Evolutionary conservation across 2,329 filamentous ascomycete genomes (phyloP).

Genomic region (Trichophyton rubrum): DNA sequence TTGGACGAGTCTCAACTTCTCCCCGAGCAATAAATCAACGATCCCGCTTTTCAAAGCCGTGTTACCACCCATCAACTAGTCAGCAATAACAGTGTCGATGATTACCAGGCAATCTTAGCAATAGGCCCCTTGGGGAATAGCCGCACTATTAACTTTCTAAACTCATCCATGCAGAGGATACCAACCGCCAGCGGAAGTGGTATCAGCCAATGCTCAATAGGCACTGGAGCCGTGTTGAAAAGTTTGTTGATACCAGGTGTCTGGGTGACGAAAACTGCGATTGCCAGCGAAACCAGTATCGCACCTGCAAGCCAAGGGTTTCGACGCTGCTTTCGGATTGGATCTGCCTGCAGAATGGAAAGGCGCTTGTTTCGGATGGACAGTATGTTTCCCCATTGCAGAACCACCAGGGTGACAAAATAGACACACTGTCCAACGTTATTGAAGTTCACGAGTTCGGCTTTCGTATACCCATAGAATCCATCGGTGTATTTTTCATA

Average conservation of each 20-base stretch:
- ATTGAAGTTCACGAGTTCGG: slow-evolving; percentile 43
- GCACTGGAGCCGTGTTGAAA: slow-evolving; percentile 51
- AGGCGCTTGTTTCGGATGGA: slow-evolving; percentile 53
- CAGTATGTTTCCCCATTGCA: slow-evolving; percentile 61
- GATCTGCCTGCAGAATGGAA: slow-evolving; percentile 57
- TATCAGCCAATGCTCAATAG: slow-evolving; percentile 64
- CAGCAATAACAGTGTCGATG: neutral
- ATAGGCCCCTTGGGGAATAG: slow-evolving; percentile 46
- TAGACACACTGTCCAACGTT: slow-evolving; percentile 63
- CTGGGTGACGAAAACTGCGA: slow-evolving; percentile 45
- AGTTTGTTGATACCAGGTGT: slow-evolving; percentile 51
- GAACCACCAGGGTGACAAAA: slow-evolving; percentile 68
- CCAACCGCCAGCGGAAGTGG: slow-evolving; percentile 59
- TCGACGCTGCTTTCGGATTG: slow-evolving; percentile 51
- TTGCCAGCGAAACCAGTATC: slow-evolving; percentile 54
- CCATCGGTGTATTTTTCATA: slow-evolving; percentile 45
- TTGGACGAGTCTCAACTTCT: neutral
- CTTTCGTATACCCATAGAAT: slow-evolving; percentile 39
- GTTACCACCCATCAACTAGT: too few species aligned
- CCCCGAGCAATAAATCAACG: neutral
- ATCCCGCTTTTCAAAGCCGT: neutral
- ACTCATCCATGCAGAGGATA: slow-evolving; percentile 54
- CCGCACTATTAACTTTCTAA: slow-evolving; percentile 50
- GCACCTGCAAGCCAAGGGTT: slow-evolving; percentile 60
- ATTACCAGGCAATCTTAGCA: slow-evolving; percentile 52